Evolutionary conservation across 305 asterid species (phyloP).

Genomic region (Euphrasia arctica): DNA sequence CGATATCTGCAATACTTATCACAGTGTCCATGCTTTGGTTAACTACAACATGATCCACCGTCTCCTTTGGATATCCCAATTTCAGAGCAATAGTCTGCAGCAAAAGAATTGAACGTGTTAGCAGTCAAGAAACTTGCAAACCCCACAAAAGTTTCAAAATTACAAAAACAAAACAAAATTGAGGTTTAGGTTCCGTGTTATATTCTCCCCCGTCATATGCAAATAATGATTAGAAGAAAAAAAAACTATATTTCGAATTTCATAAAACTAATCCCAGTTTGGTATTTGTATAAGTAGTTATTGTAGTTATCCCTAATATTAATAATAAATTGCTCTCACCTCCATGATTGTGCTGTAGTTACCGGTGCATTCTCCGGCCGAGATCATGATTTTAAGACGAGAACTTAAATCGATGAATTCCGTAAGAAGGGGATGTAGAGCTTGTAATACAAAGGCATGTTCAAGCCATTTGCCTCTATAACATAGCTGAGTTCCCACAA

Average conservation of each 20-base stretch:
- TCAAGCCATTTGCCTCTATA: slow-evolving; percentile 92
- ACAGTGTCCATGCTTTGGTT: slow-evolving; percentile 45
- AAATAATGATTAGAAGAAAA: no score
- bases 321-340: slow-evolving; percentile 42
- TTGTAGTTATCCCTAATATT: no score
- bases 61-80: slow-evolving; percentile 70
- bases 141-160: not conserved
- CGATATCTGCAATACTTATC: slow-evolving; percentile 61
- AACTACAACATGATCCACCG: slow-evolving; percentile 53
- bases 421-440: slow-evolving; percentile 55
- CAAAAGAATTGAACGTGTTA: slow-evolving; percentile 22
- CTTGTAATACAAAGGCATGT: slow-evolving; percentile 81
- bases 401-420: slow-evolving; percentile 48
- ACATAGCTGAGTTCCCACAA: slow-evolving; percentile 73
- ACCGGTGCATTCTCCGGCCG: slow-evolving; percentile 52
- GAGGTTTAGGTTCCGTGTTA: no score
- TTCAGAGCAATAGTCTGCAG: slow-evolving; percentile 66
- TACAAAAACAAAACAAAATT: no score
- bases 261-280: no score
- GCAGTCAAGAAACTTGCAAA: slow-evolving; percentile 14
- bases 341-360: slow-evolving; percentile 72
- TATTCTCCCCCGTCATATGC: no score
- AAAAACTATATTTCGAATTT: no score
- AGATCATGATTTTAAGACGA: slow-evolving; percentile 57
- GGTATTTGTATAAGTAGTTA: no score